A percentile compares a stretch with the other conserved stretches of the same genome.
These are phyloP conservation scores for Ogataea nitratoaversa DNA, from an alignment of 805 yeast species.

Conservation along the genomic window DNA sequence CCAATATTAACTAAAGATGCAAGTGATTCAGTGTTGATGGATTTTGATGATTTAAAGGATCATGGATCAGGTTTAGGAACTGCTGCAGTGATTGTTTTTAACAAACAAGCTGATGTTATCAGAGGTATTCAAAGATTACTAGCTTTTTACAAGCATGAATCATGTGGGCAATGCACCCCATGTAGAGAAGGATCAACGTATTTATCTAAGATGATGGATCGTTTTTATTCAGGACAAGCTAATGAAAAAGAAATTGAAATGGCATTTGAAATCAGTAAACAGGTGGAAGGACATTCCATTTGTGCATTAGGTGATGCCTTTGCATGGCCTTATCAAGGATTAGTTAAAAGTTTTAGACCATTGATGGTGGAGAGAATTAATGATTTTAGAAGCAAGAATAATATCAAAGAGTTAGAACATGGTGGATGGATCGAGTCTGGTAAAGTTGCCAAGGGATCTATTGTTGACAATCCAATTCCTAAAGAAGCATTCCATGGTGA, in stretches of 20 bases:
- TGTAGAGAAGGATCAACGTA: constrained; percentile 93
- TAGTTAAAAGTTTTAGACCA: constrained; percentile 81
- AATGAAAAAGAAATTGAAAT: constrained; percentile 75
- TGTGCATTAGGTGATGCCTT: constrained; percentile 93
- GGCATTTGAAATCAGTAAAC: constrained; percentile 80
- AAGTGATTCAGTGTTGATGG: constrained; percentile 75
- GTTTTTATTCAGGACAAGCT: constrained; percentile 78
- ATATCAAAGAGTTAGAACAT: constrained; percentile 35
- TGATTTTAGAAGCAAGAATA: constrained; percentile 48
- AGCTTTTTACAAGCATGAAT: constrained; percentile 85
- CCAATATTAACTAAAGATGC: constrained; percentile 69
- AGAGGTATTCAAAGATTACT: constrained; percentile 83
- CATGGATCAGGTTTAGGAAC: constrained; percentile 88
- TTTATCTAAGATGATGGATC: constrained; percentile 78
- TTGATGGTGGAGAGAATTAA: constrained; percentile 72
- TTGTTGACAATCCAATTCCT: constrained; percentile 57
- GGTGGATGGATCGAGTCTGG: constrained; percentile 80
- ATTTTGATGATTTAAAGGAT: constrained; percentile 80
- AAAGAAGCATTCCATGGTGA: constrained; percentile 32
- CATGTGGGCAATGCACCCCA: constrained; percentile 94
- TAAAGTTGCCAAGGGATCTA: constrained; percentile 56
- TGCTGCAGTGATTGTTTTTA: constrained; percentile 90
- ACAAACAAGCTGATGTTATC: constrained; percentile 79
- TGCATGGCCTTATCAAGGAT: constrained; percentile 91
- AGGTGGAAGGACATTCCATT: constrained; percentile 87